Percentiles rank a stretch among this genome's conserved stretches.
Evolutionary conservation across 2,329 filamentous ascomycete species (phyloP).

Genomic region (Cryphonectria parasitica): DNA sequence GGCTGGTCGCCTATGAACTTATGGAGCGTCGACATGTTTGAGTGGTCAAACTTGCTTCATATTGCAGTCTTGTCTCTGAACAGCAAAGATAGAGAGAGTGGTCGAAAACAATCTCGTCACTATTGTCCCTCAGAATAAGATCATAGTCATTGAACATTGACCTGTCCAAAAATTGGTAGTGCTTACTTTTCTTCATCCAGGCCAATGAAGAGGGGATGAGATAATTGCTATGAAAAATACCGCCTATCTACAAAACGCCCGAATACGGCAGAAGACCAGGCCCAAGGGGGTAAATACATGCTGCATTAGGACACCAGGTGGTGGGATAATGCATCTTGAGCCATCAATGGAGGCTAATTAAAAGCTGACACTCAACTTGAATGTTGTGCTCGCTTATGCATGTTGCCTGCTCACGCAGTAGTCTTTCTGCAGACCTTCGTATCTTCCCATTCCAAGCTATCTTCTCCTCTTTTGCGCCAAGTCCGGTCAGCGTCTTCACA

Average conservation of each 20-base stretch:
- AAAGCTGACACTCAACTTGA: background rate
- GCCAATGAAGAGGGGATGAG: background rate
- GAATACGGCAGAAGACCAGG: background rate
- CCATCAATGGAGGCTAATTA: background rate
- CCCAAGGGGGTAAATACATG: background rate
- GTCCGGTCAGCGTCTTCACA: background rate
- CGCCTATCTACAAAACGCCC: background rate
- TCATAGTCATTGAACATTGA: background rate
- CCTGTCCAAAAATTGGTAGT: background rate
- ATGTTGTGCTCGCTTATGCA: constrained; percentile 12
- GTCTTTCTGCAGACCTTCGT: background rate
- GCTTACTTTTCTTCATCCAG: background rate
- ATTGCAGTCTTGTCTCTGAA: background rate
- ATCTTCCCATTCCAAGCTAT: background rate
- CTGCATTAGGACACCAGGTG: background rate
- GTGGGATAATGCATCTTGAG: background rate
- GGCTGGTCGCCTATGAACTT: no score
- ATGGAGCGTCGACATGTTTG: no score
- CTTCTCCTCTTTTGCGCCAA: background rate
- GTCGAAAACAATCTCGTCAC: background rate
- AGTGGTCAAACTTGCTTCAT: background rate
- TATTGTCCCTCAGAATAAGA: no score
- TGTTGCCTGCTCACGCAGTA: background rate
- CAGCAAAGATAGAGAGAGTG: background rate
- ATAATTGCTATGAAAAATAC: background rate